Conservation (phyloP, 2,329 filamentous ascomycete genomes). For the Colletotrichum filicis region DNA sequence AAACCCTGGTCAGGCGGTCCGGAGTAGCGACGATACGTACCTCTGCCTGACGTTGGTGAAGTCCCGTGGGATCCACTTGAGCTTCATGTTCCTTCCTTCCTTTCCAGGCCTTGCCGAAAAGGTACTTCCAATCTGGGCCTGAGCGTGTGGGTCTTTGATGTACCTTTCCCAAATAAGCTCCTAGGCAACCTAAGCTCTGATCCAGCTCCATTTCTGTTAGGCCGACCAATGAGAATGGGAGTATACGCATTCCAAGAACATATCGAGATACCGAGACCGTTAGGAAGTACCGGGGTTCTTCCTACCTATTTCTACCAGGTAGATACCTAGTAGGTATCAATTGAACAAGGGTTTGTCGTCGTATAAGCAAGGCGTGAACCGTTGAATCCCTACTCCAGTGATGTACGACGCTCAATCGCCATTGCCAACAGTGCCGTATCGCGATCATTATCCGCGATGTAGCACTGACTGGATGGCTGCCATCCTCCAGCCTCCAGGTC, state of each 20-base stretch:
- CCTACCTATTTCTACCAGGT: no score
- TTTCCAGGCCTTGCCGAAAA: neutral
- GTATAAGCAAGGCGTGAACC: neutral
- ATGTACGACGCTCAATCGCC: neutral
- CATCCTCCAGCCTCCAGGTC: no score
- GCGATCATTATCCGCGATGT: neutral
- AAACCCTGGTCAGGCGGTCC: neutral
- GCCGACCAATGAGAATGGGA: neutral
- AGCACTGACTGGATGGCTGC: neutral
- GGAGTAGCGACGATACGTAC: neutral
- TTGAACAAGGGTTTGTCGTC: neutral
- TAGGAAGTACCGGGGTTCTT: neutral
- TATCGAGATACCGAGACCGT: neutral
- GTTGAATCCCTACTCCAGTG: neutral
- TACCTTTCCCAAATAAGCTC: neutral
- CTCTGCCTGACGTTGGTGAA: neutral
- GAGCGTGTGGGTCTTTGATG: neutral
- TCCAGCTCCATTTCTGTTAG: neutral
- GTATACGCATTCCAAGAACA: neutral
- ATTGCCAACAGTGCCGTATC: neutral
- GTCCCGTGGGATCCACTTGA: neutral
- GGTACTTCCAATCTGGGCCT: neutral
- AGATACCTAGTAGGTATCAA: no score
- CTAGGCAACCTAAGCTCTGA: neutral
- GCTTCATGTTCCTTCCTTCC: conserved; percentile 1